Conservation (phyloP, 2,329 filamentous ascomycete genomes). For the Aureobasidium pullulans region DNA sequence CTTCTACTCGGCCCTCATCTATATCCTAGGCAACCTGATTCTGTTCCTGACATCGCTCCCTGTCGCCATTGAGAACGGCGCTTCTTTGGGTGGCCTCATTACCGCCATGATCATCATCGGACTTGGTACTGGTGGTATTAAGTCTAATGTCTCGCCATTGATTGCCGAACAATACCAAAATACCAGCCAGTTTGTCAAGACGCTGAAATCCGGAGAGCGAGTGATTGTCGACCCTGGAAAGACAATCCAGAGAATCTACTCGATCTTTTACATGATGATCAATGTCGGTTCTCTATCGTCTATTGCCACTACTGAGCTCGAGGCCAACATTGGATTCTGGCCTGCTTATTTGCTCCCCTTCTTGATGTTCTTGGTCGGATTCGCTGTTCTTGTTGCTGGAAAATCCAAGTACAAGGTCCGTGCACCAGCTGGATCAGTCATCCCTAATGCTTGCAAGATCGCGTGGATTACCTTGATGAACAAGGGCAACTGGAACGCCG, state of each 20-base stretch:
- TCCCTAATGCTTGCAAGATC: slow-evolving; percentile 58
- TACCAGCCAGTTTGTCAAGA: slow-evolving; percentile 35
- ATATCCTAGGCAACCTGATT: slow-evolving; percentile 59
- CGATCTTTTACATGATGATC: slow-evolving; percentile 64
- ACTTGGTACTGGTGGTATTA: slow-evolving; percentile 74
- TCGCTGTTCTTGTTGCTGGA: slow-evolving; percentile 43
- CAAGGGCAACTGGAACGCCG: slow-evolving; percentile 48
- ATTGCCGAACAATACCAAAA: slow-evolving; percentile 42
- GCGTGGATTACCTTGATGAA: slow-evolving; percentile 48
- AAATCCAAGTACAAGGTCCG: slow-evolving; percentile 33
- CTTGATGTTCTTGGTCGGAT: slow-evolving; percentile 56
- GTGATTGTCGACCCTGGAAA: slow-evolving; percentile 41
- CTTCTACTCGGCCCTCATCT: slow-evolving; percentile 55
- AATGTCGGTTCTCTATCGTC: slow-evolving; percentile 62
- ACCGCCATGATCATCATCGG: slow-evolving; percentile 61
- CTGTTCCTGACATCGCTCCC: slow-evolving; percentile 60
- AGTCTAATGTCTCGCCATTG: slow-evolving; percentile 60
- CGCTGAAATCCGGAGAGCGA: slow-evolving; percentile 35
- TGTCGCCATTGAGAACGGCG: slow-evolving; percentile 51
- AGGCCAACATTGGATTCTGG: slow-evolving; percentile 60
- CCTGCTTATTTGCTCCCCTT: slow-evolving; percentile 56
- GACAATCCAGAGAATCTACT: slow-evolving; percentile 41
- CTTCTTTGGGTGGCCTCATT: slow-evolving; percentile 57
- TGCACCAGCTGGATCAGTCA: slow-evolving; percentile 55
- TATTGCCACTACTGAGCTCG: slow-evolving; percentile 61